Base-by-base conservation (phyloP, 2,329 filamentous ascomycete species). In the Colletotrichum salicis region DNA sequence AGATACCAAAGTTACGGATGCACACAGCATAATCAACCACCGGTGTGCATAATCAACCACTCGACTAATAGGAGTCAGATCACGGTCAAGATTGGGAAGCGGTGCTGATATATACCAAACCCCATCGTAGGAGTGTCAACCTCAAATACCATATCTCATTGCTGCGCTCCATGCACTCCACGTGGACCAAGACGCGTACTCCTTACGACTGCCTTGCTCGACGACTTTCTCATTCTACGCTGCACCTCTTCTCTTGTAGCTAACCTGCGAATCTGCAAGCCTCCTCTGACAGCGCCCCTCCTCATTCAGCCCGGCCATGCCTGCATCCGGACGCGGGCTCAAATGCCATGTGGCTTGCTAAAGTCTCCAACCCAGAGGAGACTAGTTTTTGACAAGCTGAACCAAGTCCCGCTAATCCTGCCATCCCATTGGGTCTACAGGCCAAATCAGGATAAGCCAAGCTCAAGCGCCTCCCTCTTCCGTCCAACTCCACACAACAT, bases 341-440 rank as follows among this genome's bases (percentile, higher is more conserved):
- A 52, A 29, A 51, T 41, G 33, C 65, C 60, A 56, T 69, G 65
- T 64, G 70, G 70, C 70, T 63, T 70, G 60, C 45, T 22, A 22
- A 31, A 41, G 64, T 29, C 22, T 64, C 45, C 27, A 60, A 15
- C 59, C 56, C 45, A 48, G 55, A 33, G 52, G 48, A 56, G 27
- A 52, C 54, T 59, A 55, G 35, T 31, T 41, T 45, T 33, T 24
- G 51, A 22, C 27, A 24, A 59, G 58, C 64, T 68, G 59, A 60
- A 48, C 52, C n/a, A 22, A 33, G 69, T 27, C 59, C 15, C 59
- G 33, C 48, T 57, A 67, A 29, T 11, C 29, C 29, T 57, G 35
- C 27, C 58, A 48, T 60, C 31, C n/a, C 62, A 72, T 41, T 59
- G 66, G 59, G 60, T 6, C 54, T 29, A 11, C 35, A 22, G 31